Base-by-base conservation (phyloP, 2,329 filamentous ascomycete genomes). In the Apiospora kogelbergensis region DNA sequence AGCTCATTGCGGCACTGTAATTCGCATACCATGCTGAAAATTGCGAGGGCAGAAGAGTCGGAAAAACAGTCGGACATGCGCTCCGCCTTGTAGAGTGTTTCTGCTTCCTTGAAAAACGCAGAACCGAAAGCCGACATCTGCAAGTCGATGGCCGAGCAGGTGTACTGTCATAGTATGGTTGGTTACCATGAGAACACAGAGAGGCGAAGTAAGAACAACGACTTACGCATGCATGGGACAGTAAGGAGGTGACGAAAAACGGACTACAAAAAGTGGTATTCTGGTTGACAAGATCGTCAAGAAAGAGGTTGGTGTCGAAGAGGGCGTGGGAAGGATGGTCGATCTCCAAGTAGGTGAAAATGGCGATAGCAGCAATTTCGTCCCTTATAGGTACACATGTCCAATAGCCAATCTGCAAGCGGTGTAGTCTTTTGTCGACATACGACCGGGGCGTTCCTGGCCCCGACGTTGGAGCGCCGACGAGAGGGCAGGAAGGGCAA, bases 291-390 rank as follows among this genome's bases (percentile, higher is more conserved):
- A 74, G 68, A 45, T 72, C 72, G 37, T 60, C 63, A 9, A 74
- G 46, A 41, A 74, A 73, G 17, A 73, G 66, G 45, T 72, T 71
- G 30, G 66, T 71, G 45, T 74, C 71, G 57, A 74, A 74, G 0
- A 74, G 45, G 20, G 68, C 70, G 6, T 71, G 45, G 6, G 67
- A 65, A 0, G 71, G 70, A 13, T 74, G 71, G 13, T 73, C 70
- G 20, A 67, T 66, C 0, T 44, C 53, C 53, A 73, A 57, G 17
- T 71, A 73, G 13, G 69, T 44, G 0, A 70, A 71, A 7, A 73
- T 68, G 22, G 69, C 65, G 2, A 40, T 63, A 0, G 70, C 67
- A 1, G 71, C 69, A n/a, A 72, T 45, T 0, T 46, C 65, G 33
- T 72, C 46, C 9, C 68, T 30, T 6, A 72, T 53, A 7, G 48